Conservation (phyloP, 2,329 filamentous ascomycete genomes). For the Chaetomium sp. region DNA sequence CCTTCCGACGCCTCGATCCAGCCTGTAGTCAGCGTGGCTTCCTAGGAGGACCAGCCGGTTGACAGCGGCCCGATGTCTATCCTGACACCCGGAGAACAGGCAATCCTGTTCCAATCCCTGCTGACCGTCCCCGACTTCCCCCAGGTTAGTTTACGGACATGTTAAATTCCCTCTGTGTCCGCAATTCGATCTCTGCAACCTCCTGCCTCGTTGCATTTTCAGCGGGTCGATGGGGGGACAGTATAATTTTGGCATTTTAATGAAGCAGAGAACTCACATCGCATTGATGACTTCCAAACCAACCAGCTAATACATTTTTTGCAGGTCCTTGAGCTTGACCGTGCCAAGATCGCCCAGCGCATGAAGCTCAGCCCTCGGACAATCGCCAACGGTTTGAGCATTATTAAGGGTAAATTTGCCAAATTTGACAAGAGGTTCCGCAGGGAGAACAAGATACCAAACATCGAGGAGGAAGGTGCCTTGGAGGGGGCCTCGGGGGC, state of each 20-base stretch:
- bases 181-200: neutral
- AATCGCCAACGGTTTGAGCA: slow-evolving; percentile 2
- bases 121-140: neutral
- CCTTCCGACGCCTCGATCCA: no score
- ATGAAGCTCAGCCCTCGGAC: neutral
- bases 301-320: neutral
- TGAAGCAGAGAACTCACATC: neutral
- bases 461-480: neutral
- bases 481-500: neutral
- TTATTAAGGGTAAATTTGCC: slow-evolving; percentile 5
- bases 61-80: neutral
- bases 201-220: neutral
- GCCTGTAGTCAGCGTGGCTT: no score
- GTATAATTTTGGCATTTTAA: neutral
- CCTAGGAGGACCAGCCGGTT: neutral
- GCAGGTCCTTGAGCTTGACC: neutral
- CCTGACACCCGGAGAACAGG: neutral
- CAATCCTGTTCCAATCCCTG: neutral
- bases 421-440: slow-evolving; percentile 1
- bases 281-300: neutral
- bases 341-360: neutral
- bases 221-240: neutral
- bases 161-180: no score
- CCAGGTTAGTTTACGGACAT: neutral
- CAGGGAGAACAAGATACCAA: neutral